Evolutionary conservation across 805 yeast genomes (phyloP), one percentile per base, ranked within the genome.

Genomic region (Candida quercuum): DNA sequence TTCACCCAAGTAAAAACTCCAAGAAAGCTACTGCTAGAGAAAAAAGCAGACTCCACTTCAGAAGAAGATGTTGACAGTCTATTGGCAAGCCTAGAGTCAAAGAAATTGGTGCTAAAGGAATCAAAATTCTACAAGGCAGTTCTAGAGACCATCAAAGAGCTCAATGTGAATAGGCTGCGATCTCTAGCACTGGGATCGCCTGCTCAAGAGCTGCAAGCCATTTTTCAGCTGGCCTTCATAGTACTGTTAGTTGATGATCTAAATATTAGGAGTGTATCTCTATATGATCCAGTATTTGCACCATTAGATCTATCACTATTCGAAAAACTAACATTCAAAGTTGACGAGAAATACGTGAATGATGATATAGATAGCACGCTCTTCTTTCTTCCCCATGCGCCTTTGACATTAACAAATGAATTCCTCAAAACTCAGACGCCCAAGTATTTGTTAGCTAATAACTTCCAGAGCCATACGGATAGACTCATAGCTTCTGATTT

Each of bases 141-240:
- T 7, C 20, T 37, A 2, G 36, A 46, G 5, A 31, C 47, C 0
- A 35, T 65, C 6, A 36, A 39, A 4, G 25, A 28, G 3, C 24
- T 9, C 4, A 14, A 35, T 5, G 44, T 64, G 10, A 42, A 37
- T 2, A 47, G 41, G 20, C 67, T 85, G 42, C 63, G 87, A 47
- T 84, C 91, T 49, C 57, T 85, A 22, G 94, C 91, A 0, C 60
- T 85, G 16, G 95, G 94, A 0, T 67, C 78, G 5, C 83, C 86
- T 4, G 57, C 72, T 12, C 72, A 71, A 6, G 80, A 75, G 37
- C 55, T 51, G n/a, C 72, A 74, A 18, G 82, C 91, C 2, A 59
- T 76, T 28, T 82, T 71, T 54, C 95, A 85, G 57, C 52, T 83
- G 9, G 88, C 87, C 1, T 56, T 76, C 33, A 52, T 83, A 19